A percentile compares a stretch with the other conserved stretches of the same genome.
These are phyloP conservation scores for Dryadomyces quercus-mongolicae DNA, from an alignment of 2,329 filamentous ascomycete species.

Conservation along the genomic window DNA sequence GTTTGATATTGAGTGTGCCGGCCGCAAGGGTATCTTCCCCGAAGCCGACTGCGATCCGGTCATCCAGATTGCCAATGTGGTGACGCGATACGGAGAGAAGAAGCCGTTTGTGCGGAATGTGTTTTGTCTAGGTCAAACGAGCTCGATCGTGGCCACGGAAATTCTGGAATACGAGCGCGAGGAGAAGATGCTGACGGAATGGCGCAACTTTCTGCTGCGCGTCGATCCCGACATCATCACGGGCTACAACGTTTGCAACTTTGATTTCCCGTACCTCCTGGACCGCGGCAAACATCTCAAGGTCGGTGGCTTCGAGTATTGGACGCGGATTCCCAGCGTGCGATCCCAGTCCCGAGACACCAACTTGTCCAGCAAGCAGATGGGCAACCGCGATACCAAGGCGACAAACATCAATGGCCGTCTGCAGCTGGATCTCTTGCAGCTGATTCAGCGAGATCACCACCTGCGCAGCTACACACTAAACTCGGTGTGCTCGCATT, in stretches of 20 bases:
- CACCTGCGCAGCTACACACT: slow-evolving; percentile 94
- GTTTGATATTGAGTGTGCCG: slow-evolving; percentile 98
- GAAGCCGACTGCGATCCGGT: slow-evolving; percentile 86
- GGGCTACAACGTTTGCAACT: slow-evolving; percentile 97
- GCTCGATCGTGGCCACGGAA: slow-evolving; percentile 87
- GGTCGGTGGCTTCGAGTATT: slow-evolving; percentile 68
- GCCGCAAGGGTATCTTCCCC: slow-evolving; percentile 93
- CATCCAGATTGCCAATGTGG: slow-evolving; percentile 95
- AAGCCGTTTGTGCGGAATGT: slow-evolving; percentile 96
- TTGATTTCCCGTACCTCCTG: slow-evolving; percentile 93
- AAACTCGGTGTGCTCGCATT: slow-evolving; percentile 91
- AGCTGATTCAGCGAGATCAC: slow-evolving; percentile 87
- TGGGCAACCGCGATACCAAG: slow-evolving; percentile 93
- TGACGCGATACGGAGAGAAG: slow-evolving; percentile 86
- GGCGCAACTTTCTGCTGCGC: slow-evolving; percentile 80
- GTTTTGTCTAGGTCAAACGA: slow-evolving; percentile 87
- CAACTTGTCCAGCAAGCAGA: slow-evolving; percentile 94
- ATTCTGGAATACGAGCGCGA: slow-evolving; percentile 75
- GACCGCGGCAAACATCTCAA: slow-evolving; percentile 81
- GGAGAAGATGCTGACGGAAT: slow-evolving; percentile 80
- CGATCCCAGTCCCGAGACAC: slow-evolving; percentile 63
- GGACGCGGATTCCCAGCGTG: slow-evolving; percentile 64
- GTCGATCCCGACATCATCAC: slow-evolving; percentile 97
- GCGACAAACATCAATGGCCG: slow-evolving; percentile 89
- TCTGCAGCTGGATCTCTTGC: slow-evolving; percentile 85